A percentile compares a stretch with the other conserved stretches of the same genome.
phyloP scores from a whole-genome alignment of 108 stramenopile species.

The Nannochloropsis gaditana region DNA sequence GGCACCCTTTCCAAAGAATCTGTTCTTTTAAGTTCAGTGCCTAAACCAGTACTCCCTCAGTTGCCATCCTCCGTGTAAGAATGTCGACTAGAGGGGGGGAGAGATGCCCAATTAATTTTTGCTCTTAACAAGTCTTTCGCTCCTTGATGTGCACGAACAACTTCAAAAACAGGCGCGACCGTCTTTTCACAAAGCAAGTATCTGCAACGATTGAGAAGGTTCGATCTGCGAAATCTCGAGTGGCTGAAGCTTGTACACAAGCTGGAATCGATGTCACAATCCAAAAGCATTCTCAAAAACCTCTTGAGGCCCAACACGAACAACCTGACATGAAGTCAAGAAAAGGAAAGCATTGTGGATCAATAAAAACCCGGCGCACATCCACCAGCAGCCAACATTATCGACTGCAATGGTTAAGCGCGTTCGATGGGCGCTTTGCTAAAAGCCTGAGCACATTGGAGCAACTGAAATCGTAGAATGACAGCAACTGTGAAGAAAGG shows the following conservation, averaged over 20 bases:
- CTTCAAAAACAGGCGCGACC: background rate
- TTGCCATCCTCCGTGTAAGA: background rate
- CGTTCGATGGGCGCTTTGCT: background rate
- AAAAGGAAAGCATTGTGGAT: background rate
- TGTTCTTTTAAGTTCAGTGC: background rate
- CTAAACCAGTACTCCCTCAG: background rate
- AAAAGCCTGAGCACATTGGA: background rate
- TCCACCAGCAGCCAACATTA: background rate
- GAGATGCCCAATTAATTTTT: too few species aligned
- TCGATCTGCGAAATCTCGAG: background rate
- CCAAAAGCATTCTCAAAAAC: background rate
- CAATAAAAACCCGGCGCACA: background rate
- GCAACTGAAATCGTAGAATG: background rate
- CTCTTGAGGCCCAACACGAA: too few species aligned
- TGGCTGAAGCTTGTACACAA: background rate
- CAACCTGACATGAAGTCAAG: background rate
- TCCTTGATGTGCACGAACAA: background rate
- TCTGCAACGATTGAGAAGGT: background rate
- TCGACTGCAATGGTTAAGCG: constrained; percentile 13
- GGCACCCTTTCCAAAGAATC: too few species aligned
- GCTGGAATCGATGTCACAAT: background rate
- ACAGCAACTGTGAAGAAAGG: background rate
- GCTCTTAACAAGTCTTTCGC: background rate
- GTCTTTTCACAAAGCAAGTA: background rate
- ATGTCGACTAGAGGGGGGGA: too few species aligned